Evolutionary conservation across 2,329 filamentous ascomycete genomes (phyloP).

Genomic region (Colletotrichum brevisporum): DNA sequence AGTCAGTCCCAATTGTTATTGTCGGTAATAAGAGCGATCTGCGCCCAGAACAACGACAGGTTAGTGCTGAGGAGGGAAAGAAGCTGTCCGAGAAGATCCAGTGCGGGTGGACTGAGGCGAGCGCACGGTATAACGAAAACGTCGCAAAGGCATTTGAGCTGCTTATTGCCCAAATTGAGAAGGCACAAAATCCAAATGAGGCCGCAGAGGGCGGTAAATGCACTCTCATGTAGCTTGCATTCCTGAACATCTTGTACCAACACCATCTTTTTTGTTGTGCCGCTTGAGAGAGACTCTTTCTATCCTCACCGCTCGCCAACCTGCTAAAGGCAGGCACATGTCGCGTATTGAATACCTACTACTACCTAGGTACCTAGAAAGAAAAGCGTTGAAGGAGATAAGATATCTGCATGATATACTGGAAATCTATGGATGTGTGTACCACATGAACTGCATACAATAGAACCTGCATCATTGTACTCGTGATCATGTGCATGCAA

Average conservation of each 20-base stretch:
- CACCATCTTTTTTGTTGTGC: not conserved
- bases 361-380: too few species aligned
- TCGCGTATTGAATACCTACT: too few species aligned
- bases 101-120: slow-evolving; percentile 95
- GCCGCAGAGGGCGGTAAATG: slow-evolving; percentile 87
- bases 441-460: too few species aligned
- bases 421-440: too few species aligned
- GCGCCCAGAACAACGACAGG: slow-evolving; percentile 91
- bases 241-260: slow-evolving; percentile 8
- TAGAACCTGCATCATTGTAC: too few species aligned
- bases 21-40: slow-evolving; percentile 98
- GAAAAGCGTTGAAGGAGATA: too few species aligned
- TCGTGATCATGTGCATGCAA: too few species aligned
- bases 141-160: slow-evolving; percentile 93
- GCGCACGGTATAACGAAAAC: slow-evolving; percentile 94
- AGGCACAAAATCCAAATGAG: slow-evolving; percentile 90
- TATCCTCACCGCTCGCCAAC: too few species aligned
- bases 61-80: slow-evolving; percentile 87
- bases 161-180: slow-evolving; percentile 95
- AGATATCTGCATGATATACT: too few species aligned
- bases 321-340: too few species aligned
- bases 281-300: too few species aligned
- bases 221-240: slow-evolving; percentile 78
- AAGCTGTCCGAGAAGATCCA: slow-evolving; percentile 88
- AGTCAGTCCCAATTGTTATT: slow-evolving; percentile 92